Percentiles rank a stretch among this genome's conserved stretches.
These are phyloP conservation scores for Gossypium mustelinum DNA, from an alignment of 345 rosid species.

Conservation along the genomic window DNA sequence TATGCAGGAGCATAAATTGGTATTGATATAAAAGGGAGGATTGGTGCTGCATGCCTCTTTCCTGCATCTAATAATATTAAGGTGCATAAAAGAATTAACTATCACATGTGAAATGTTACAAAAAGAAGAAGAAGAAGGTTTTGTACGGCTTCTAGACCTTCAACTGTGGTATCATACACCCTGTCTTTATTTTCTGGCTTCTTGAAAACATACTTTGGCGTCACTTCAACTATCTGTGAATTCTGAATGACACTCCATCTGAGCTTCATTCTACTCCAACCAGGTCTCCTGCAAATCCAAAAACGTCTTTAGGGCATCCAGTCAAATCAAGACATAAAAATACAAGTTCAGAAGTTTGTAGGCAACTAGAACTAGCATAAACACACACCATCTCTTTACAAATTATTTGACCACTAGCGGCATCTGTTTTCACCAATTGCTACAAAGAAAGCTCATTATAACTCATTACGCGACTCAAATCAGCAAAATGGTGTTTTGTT, in stretches of 20 bases:
- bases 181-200: constrained; percentile 17
- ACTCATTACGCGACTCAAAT: no score
- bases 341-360: not conserved
- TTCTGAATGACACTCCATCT: not conserved
- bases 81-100: constrained; percentile 3
- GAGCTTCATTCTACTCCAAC: constrained; percentile 1
- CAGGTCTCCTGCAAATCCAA: constrained; percentile 18
- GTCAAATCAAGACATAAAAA: not conserved
- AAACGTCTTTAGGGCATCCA: not conserved
- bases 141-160: constrained; percentile 18
- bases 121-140: not conserved
- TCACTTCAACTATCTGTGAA: constrained; percentile 4
- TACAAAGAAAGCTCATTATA: not conserved
- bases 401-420: not conserved
- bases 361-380: not conserved
- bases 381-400: not conserved
- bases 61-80: not conserved
- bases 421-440: not conserved
- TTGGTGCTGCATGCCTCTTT: no score
- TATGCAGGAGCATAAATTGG: no score
- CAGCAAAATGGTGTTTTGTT: no score
- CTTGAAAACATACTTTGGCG: no score
- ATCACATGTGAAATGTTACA: not conserved
- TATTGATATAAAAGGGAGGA: no score
- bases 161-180: constrained; percentile 15